Base-by-base conservation (phyloP, 768 basidiomycete genomes). In the Mycena rebaudengoi region DNA sequence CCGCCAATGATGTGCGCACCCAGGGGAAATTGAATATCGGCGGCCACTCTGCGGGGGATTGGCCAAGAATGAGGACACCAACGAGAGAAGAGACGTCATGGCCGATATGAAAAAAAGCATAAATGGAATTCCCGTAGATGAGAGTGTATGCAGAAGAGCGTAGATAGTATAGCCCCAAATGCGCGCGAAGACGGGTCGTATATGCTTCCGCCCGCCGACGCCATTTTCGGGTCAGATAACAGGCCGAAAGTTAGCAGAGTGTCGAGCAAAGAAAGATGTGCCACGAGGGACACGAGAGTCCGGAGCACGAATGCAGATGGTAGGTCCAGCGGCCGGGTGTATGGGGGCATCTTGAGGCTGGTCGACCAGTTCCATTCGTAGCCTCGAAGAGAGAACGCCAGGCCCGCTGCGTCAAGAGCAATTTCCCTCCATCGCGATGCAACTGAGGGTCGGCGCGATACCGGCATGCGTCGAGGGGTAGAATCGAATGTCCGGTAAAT, bases 1-100 rank as follows among this genome's bases (percentile, higher is more conserved):
- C 82, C 35, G 77, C 72, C n/a, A 92, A 74, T 5, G 88, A 90
- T 4, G 85, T 86, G 0, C 86, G 72, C 11, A 71, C 40, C 83
- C 85, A 91, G 4, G 91, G 91, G 6, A 75, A 51, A 55, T 85
- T 76, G 72, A 90, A 90, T 25, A 87, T 62, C 1, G 88, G 90
- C 0, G 90, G 91, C 88, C 89, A 91, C 50, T 86, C 79, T 0
- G 75, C 76, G 0, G 83, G 82, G 45, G 77, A 65, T 70, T 89
- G 87, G 25, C 71, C 68, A 45, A 90, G 80, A 28, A 88, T 51
- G 35, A 79, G 44, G 29, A 86, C 74, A 30, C 80, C 83, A 35
- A 85, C 37, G 14, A 86, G 30, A 3, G 86, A 80, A 45, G 73
- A 43, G 30, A 82, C 7, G 37, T 83, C 71, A 65, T 88, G 85